Percentiles rank a stretch among this genome's conserved stretches.
phyloP scores from a whole-genome alignment of 73 alveolate species.

The Tetrahymena thermophila region DNA sequence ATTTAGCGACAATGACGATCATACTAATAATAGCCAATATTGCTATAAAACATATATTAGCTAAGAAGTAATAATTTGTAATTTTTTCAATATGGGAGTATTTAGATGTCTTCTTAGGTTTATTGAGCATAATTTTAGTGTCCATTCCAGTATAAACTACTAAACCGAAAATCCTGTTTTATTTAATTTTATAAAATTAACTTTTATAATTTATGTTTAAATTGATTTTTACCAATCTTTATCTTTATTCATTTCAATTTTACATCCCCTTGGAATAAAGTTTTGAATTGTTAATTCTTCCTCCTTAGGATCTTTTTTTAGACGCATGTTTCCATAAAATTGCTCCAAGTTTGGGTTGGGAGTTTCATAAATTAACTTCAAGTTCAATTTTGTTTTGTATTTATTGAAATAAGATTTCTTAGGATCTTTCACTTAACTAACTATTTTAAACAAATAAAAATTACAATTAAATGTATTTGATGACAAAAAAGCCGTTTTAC shows the following conservation, averaged over 20 bases:
- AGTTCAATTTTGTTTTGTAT: slow-evolving; percentile 14
- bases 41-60: not conserved
- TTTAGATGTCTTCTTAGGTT: slow-evolving; percentile 1
- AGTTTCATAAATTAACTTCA: slow-evolving; percentile 27
- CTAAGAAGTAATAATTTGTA: not conserved
- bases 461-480: not conserved
- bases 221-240: not conserved
- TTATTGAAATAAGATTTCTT: slow-evolving; percentile 14
- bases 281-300: slow-evolving; percentile 23
- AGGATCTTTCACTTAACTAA: slow-evolving; percentile 4
- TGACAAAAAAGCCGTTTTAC: not conserved
- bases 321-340: slow-evolving; percentile 22
- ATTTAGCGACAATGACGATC: slow-evolving; percentile 24
- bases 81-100: not conserved
- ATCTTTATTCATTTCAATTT: slow-evolving; percentile 10
- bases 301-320: slow-evolving; percentile 35
- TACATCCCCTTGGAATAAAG: slow-evolving; percentile 37
- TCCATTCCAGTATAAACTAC: slow-evolving; percentile 37
- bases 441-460: not conserved
- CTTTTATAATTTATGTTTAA: not conserved
- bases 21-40: not conserved
- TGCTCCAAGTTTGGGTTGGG: slow-evolving; percentile 5
- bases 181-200: not conserved
- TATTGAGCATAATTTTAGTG: slow-evolving; percentile 18
- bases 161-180: slow-evolving; percentile 30